Base-by-base conservation (phyloP, 2,329 filamentous ascomycete genomes). In the Ascochyta pisi region DNA sequence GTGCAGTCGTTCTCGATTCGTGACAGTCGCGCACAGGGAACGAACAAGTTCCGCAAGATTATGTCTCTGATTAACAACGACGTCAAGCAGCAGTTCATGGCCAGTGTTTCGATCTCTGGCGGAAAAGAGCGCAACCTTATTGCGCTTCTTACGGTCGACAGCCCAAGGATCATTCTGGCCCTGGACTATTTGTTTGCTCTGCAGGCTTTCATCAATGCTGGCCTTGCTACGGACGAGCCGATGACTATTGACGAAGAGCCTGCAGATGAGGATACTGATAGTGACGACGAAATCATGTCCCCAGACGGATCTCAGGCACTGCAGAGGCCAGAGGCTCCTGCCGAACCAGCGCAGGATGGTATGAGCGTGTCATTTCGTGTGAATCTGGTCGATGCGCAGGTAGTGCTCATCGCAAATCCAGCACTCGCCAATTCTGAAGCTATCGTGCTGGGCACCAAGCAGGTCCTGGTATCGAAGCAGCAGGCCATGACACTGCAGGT, bases 61-160 rank as follows among this genome's bases (percentile, higher is more conserved):
- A 98, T 99, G 95, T 93, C 93, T 1, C 88, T 96, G 51, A 92
- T 93, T 69, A 98, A 97, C 76, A 94, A 92, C 65, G 89, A 93
- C 52, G 92, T 95, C 50, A 85, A 87, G 41, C 93, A 98, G 74
- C 96, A 99, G 67, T 93, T 99, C 70, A 99, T 99, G 95, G 95
- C 95, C 16, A 97, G 90, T 72, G 81, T 99, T 4, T 96, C 93
- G 0, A 96, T 99, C 76, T 92, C 93, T 0, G 91, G 92, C 15
- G 92, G 92, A 3, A 81, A 87, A 31, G 89, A 96, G 37, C 86
- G 87, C 57, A 91, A 88, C 71, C 77, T 98, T 52, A 96, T 98
- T 68, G 92, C 91, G 1, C 90, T 99, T 76, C 85, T 97, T 54
- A 96, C 93, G 0, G 87, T 99, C 58, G 95, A 99, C 70, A 99